Conservation (phyloP, 805 yeast species). For the Starmerella floris region DNA sequence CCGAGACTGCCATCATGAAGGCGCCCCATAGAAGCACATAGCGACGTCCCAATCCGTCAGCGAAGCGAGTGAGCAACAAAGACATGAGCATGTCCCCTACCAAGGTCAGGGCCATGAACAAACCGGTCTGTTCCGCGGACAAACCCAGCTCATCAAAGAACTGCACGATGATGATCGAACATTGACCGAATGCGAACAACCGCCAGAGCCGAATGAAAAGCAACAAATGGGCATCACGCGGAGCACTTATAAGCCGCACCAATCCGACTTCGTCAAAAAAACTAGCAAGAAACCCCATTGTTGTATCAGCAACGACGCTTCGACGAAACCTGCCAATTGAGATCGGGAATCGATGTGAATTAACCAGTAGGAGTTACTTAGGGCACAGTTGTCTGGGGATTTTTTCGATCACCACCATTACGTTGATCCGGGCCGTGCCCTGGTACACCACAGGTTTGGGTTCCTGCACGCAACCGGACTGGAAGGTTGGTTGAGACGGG, state of each 20-base stretch:
- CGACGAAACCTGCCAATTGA: too few relatives aligned
- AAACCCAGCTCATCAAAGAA: constrained; percentile 45
- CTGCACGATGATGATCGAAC: constrained; percentile 62
- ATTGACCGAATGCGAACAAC: constrained; percentile 58
- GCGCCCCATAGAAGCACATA: constrained; percentile 50
- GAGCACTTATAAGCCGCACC: constrained; percentile 20
- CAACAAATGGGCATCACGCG: constrained; percentile 26
- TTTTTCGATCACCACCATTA: too few relatives aligned
- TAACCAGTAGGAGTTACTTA: too few relatives aligned
- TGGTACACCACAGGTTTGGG: too few relatives aligned
- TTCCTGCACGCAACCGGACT: too few relatives aligned
- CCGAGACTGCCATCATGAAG: constrained; percentile 53
- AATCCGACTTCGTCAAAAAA: constrained; percentile 19
- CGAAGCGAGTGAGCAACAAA: constrained; percentile 59
- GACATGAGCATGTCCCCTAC: constrained; percentile 66
- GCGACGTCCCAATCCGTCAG: constrained; percentile 57
- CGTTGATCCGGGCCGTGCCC: too few relatives aligned
- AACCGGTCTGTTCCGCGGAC: constrained; percentile 47
- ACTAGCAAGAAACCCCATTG: constrained; percentile 1
- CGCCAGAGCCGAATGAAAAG: constrained; percentile 31
- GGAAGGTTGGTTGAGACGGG: too few relatives aligned
- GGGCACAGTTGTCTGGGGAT: too few relatives aligned
- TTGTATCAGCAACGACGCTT: too few relatives aligned
- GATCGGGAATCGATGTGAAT: too few relatives aligned
- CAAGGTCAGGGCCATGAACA: constrained; percentile 68